These are phyloP conservation scores for Pestalotiopsis sp. DNA, from an alignment of 2,329 filamentous ascomycete species.

Conservation along the genomic window DNA sequence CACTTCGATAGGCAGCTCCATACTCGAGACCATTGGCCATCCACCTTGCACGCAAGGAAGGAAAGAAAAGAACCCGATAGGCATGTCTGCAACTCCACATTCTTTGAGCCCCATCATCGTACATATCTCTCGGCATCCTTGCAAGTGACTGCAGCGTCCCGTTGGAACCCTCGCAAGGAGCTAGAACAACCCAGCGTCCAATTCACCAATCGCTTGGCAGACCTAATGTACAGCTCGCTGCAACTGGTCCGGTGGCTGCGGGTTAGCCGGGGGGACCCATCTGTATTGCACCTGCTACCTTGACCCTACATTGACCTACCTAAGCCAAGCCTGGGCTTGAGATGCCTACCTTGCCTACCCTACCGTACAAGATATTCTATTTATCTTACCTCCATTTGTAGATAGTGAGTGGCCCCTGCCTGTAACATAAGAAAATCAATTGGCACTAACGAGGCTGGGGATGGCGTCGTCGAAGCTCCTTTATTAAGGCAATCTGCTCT, in stretches of 20 bases:
- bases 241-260: conserved; percentile 7
- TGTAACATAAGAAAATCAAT: neutral
- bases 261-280: conserved; percentile 1
- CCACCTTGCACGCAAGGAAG: neutral
- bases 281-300: neutral
- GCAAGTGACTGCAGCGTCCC: neutral
- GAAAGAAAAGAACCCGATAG: neutral
- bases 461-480: conserved; percentile 9
- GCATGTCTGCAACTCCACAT: neutral
- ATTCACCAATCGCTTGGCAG: conserved; percentile 1
- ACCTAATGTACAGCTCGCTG: neutral
- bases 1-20: neutral
- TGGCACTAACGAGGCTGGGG: conserved; percentile 10
- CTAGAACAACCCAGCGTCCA: neutral
- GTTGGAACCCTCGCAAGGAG: neutral
- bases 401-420: neutral
- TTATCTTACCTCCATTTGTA: too few species aligned
- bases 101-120: neutral
- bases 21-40: neutral
- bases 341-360: too few species aligned
- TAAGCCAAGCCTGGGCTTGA: neutral
- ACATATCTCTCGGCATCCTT: neutral
- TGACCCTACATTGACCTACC: neutral
- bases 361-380: too few species aligned
- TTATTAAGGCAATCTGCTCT: conserved; percentile 11